Base-by-base conservation (phyloP, 108 stramenopile species). In the Cylindrotheca closterium region DNA sequence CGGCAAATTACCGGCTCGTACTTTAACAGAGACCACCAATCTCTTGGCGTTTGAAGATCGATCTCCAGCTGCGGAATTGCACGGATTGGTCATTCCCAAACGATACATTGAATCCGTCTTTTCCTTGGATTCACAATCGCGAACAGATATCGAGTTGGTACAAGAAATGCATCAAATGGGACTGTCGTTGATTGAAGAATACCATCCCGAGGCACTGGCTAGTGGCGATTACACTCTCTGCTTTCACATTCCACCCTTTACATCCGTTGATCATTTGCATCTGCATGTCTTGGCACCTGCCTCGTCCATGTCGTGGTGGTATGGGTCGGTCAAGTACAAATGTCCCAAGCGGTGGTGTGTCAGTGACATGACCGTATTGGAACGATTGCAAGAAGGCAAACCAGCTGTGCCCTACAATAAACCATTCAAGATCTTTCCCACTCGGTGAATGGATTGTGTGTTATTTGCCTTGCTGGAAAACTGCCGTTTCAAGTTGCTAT, bases 261-360 rank as follows among this genome's bases (percentile, higher is more conserved):
- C 79, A 47, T 67, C 63, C 31, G 82, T 91, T 7, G 78, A 83
- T 65, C 89, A 91, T 58, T 70, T 91, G 50, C 89, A 91, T 71
- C 50, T 91, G 29, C 89, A 91, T 65, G 89, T 87, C 47, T 61
- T 91, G 51, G 89, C 89, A 32, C 89, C 89, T 0, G 73, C 73
- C 0, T 84, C 82, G 32, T 31, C 68, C 31, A 86, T 89, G 82
- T 29, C 30, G n/a, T 60, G 23, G 22, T 30, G 70, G 7, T 75
- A 62, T 60, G 49, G 79, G 28, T 31, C 63, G 49, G 75, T 66
- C 33, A 82, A 86, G 67, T 89, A 86, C 56, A 67, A 71, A 23
- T 42, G 37, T 42, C 37, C 37, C 37, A 15, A 7, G 15, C 7
- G 68, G 30, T 85, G 87, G 83, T 81, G 83, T 56, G 63, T 66